Base-by-base conservation (phyloP, 75 land plant genomes). In the Pinus albicaulis region DNA sequence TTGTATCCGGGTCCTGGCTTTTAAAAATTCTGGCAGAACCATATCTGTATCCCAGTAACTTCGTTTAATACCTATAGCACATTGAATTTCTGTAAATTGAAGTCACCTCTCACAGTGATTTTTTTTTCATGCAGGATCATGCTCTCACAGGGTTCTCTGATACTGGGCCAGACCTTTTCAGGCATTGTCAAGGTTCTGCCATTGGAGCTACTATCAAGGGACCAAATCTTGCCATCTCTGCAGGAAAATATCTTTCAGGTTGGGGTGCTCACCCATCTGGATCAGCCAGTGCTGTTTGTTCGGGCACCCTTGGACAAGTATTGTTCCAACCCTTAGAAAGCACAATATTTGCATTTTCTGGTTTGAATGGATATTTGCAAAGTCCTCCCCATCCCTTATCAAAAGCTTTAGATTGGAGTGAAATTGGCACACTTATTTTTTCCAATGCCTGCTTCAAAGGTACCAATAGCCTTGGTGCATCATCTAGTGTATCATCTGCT, bases 231-330 rank as follows among this genome's bases (percentile, higher is more conserved):
- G 55, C 80, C 61, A 81, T 84, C 53, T 90, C 94, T 16, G 55
- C 94, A 24, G 92, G 87, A 56, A 86, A 91, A 71, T 90, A 85
- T 75, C 57, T 91, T 64, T 85, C 88, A 66, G 78, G 80, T 28
- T 76, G 76, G 76, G 79, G 80, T 48, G 26, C 16, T 23, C 74
- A 61, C 5, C 41, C 48, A 23, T 16, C 15, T 23, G 19, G 22
- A 22, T 48, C 57, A 53, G 25, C 22, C 38, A 38, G 28, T n/a
- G 41, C 48, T 14, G 74, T 41, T 71, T 82, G 78, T 80, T 77
- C 80, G 66, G 87, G 84, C 77, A 96, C 95, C 11, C 86, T 93
- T 71, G 92, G 89, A 15, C 94, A 92, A 81, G 36, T 91, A 34
- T 70, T 83, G 22, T 86, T 82, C 53, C 88, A 92, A 62, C 91